Evolutionary conservation across 208 protist genomes (phyloP).

Genomic region (Leptomonas seymouri): DNA sequence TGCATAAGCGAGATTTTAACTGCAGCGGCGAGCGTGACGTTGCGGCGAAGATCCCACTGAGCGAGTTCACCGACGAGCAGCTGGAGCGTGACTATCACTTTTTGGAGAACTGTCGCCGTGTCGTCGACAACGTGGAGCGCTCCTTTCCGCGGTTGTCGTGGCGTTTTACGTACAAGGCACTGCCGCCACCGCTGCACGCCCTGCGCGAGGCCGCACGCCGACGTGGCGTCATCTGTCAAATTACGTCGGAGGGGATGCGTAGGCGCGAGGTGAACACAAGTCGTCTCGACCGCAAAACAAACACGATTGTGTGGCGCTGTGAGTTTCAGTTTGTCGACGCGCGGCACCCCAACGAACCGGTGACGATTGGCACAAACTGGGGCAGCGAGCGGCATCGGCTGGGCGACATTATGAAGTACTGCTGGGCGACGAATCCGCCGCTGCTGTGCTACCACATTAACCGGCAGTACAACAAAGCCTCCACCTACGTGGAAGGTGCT

Average conservation of each 20-base stretch:
- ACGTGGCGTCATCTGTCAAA: slow-evolving; percentile 87
- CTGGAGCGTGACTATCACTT: slow-evolving; percentile 86
- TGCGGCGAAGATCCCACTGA: slow-evolving; percentile 56
- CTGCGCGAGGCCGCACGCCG: slow-evolving; percentile 77
- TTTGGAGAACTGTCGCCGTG: slow-evolving; percentile 72
- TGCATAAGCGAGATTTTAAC: slow-evolving; percentile 68
- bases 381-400: slow-evolving; percentile 78
- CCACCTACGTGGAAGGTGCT: slow-evolving; percentile 40
- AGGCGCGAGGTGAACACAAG: slow-evolving; percentile 85
- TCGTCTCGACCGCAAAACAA: slow-evolving; percentile 62
- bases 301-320: slow-evolving; percentile 85
- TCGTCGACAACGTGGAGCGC: slow-evolving; percentile 73
- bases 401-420: slow-evolving; percentile 68
- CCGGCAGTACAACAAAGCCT: slow-evolving; percentile 75
- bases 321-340: slow-evolving; percentile 71
- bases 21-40: slow-evolving; percentile 71
- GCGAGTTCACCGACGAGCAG: slow-evolving; percentile 73
- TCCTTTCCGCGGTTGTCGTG: slow-evolving; percentile 45
- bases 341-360: neutral
- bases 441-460: slow-evolving; percentile 83
- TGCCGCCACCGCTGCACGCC: slow-evolving; percentile 72
- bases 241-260: slow-evolving; percentile 85
- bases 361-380: slow-evolving; percentile 71
- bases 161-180: slow-evolving; percentile 66
- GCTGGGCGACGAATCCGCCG: slow-evolving; percentile 78